These are phyloP conservation scores for Barnettozyma siamensis DNA, from an alignment of 805 yeast species.

Conservation along the genomic window DNA sequence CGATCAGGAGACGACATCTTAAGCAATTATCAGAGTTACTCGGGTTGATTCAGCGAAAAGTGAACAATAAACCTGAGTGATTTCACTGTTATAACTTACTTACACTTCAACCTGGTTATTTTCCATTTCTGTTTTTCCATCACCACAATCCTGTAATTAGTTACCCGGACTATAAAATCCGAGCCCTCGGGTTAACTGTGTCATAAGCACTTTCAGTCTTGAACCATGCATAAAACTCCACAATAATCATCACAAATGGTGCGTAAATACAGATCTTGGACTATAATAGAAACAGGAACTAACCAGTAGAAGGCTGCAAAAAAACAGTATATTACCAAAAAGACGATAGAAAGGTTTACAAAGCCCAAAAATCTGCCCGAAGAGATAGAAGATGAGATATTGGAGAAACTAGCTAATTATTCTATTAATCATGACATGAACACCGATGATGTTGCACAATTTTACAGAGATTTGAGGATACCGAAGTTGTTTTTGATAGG, in stretches of 20 bases:
- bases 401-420: constrained; percentile 37
- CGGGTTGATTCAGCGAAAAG: not conserved
- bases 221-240: too few species aligned
- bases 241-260: too few species aligned
- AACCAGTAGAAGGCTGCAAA: constrained; percentile 5
- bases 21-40: not conserved
- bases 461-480: constrained; percentile 27
- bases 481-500: constrained; percentile 27
- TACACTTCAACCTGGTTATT: too few species aligned
- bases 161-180: too few species aligned
- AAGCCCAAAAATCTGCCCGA: constrained; percentile 32
- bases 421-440: constrained; percentile 39
- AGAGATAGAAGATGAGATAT: constrained; percentile 38
- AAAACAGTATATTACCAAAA: constrained; percentile 19
- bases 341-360: constrained; percentile 25
- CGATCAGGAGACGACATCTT: constrained; percentile 22
- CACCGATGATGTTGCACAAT: constrained; percentile 24
- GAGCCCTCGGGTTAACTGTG: too few species aligned
- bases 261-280: too few species aligned
- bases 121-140: too few species aligned
- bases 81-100: too few species aligned
- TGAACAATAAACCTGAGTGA: not conserved
- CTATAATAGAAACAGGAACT: too few species aligned
- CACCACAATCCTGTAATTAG: too few species aligned
- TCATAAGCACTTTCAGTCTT: too few species aligned